Conservation (phyloP, 1,284 basidiomycete genomes). For the Ustilago nuda region DNA sequence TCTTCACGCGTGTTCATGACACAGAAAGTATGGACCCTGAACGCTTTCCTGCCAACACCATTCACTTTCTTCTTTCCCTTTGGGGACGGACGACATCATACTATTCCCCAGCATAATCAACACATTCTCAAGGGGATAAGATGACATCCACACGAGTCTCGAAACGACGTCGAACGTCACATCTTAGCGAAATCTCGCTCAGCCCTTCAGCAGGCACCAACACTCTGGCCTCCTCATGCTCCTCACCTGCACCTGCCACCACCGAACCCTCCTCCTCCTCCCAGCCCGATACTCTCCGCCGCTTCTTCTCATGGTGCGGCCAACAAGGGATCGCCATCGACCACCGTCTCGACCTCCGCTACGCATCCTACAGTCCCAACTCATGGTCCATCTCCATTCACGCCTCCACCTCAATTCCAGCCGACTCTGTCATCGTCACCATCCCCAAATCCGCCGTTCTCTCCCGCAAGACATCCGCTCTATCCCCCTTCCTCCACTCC, state of each 20-base stretch:
- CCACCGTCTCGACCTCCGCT: slow-evolving; percentile 23
- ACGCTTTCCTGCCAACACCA: slow-evolving; percentile 8
- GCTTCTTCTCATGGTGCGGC: slow-evolving; percentile 32
- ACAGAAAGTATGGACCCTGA: slow-evolving; percentile 9
- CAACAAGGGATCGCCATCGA: slow-evolving; percentile 14
- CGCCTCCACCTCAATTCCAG: slow-evolving; percentile 11
- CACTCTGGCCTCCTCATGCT: slow-evolving; percentile 21
- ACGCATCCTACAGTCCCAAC: slow-evolving; percentile 1
- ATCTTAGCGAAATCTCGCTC: background rate
- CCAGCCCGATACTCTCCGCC: background rate
- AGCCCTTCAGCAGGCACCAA: background rate
- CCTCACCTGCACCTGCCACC: background rate
- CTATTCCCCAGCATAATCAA: background rate
- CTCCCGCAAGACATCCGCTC: slow-evolving; percentile 41
- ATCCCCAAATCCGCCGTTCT: slow-evolving; percentile 51
- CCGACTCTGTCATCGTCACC: slow-evolving; percentile 25
- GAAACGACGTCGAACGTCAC: slow-evolving; percentile 4
- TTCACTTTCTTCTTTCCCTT: background rate
- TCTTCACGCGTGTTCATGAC: background rate
- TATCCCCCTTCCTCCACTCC: slow-evolving; percentile 16
- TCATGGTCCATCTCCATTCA: slow-evolving; percentile 40
- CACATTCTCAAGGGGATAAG: background rate
- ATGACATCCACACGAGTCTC: background rate
- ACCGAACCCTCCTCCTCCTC: background rate
- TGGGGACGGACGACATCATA: slow-evolving; percentile 6